Percentiles rank a stretch among this genome's conserved stretches.
phyloP scores from a whole-genome alignment of 176 grass and related monocot species.

The Lolium perenne region DNA sequence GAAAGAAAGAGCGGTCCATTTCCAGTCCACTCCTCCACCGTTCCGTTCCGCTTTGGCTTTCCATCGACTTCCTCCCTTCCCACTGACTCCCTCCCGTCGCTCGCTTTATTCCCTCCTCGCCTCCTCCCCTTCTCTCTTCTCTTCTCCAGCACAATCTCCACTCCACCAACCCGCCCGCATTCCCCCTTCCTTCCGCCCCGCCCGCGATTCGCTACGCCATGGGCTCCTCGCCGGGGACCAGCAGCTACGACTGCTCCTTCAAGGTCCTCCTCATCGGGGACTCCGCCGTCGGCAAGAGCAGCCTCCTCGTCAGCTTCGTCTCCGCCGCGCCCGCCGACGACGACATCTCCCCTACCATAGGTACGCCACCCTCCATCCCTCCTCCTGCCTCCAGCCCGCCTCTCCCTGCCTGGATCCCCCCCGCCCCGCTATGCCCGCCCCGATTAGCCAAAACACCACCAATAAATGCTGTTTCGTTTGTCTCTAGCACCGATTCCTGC shows the following conservation, averaged over 20 bases:
- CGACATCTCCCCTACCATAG: constrained; percentile 80
- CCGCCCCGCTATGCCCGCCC: background rate
- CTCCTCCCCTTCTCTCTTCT: too few relatives aligned
- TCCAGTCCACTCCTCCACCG: background rate
- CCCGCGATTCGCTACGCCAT: constrained; percentile 20
- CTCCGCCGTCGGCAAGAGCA: constrained; percentile 97
- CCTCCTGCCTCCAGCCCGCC: background rate
- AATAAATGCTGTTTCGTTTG: constrained; percentile 7
- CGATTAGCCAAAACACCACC: background rate
- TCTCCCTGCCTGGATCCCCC: constrained; percentile 35
- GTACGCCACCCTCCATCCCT: background rate
- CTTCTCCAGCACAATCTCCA: constrained; percentile 24
- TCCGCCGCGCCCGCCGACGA: constrained; percentile 50
- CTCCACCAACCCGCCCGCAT: constrained; percentile 53
- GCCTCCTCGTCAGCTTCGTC: constrained; percentile 94
- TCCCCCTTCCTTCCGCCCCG: background rate
- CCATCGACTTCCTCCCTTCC: constrained; percentile 36
- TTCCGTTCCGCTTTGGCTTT: constrained; percentile 1
- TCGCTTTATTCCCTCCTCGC: constrained; percentile 2
- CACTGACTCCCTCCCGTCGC: background rate
- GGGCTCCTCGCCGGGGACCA: constrained; percentile 51
- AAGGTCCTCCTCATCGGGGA: constrained; percentile 96
- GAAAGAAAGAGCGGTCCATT: constrained; percentile 6
- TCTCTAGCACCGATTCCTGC: background rate
- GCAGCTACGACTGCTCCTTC: constrained; percentile 81